phyloP scores from a whole-genome alignment of 352 stramenopile species.

The Phytophthora uliginosa region DNA sequence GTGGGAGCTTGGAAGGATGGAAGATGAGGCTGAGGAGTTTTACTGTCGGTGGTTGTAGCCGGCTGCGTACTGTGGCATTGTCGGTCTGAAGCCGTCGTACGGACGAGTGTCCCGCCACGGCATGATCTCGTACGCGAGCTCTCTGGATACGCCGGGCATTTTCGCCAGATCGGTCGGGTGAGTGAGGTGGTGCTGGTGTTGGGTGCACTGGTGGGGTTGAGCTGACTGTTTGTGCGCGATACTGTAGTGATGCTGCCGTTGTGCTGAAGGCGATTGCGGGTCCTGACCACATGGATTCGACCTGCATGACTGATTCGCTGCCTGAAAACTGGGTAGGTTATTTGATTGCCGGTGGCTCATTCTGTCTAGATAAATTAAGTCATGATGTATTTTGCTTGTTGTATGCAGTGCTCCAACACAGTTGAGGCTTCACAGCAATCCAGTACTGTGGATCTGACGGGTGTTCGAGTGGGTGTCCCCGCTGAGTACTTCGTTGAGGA shows the following conservation, averaged over 20 bases:
- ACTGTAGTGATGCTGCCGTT: constrained; percentile 74
- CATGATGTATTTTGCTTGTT: background rate
- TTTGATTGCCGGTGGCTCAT: background rate
- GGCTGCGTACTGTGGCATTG: constrained; percentile 96
- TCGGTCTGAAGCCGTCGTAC: constrained; percentile 98
- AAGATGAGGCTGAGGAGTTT: background rate
- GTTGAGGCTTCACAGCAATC: constrained; percentile 36
- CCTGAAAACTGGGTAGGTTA: constrained; percentile 66
- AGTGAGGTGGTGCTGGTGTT: constrained; percentile 3
- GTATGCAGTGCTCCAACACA: constrained; percentile 47
- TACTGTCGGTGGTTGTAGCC: constrained; percentile 56
- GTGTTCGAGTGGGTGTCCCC: constrained; percentile 93
- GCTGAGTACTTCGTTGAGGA: constrained; percentile 96
- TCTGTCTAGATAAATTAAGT: background rate
- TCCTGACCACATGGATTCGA: constrained; percentile 87
- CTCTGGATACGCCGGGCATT: constrained; percentile 97
- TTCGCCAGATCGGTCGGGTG: constrained; percentile 89
- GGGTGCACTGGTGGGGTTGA: background rate
- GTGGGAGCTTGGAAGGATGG: background rate
- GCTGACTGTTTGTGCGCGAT: constrained; percentile 1
- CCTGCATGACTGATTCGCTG: constrained; percentile 62
- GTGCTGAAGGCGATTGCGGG: constrained; percentile 88
- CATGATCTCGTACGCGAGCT: constrained; percentile 97
- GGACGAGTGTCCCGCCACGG: constrained; percentile 97
- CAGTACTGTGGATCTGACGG: constrained; percentile 58